A percentile compares a stretch with the other conserved stretches of the same genome.
Evolutionary conservation across 2,329 filamentous ascomycete genomes (phyloP).

Genomic region (Magnaporthales sp.): DNA sequence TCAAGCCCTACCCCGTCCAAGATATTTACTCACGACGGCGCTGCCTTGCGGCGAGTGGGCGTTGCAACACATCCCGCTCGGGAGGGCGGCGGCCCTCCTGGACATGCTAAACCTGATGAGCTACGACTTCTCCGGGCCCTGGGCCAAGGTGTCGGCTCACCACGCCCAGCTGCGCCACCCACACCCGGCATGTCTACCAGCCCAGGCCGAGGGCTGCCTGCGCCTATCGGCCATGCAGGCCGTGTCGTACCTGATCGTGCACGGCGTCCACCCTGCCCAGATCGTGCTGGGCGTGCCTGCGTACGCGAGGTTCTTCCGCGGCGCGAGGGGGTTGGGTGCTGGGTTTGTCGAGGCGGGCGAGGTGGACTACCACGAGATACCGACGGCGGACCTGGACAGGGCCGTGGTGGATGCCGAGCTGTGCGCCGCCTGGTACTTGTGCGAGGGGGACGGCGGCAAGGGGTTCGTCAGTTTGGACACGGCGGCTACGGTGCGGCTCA

Average conservation of each 20-base stretch:
- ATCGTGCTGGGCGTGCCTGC: conserved; percentile 54
- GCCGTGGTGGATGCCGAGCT: conserved; percentile 2
- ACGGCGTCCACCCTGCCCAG: conserved; percentile 47
- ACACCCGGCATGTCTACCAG: conserved; percentile 22
- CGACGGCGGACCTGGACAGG: conserved; percentile 16
- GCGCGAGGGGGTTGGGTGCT: conserved; percentile 43
- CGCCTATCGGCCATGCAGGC: conserved; percentile 42
- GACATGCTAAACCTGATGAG: conserved; percentile 61
- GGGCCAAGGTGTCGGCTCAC: conserved; percentile 52
- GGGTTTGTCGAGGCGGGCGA: conserved; percentile 37
- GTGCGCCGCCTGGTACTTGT: conserved; percentile 50
- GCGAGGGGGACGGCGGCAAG: conserved; percentile 18
- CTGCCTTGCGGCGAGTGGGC: conserved; percentile 56
- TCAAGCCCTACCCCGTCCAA: conserved; percentile 40
- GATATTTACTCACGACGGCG: conserved; percentile 51
- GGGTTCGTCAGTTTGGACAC: conserved; percentile 59
- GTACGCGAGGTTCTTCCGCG: conserved; percentile 54
- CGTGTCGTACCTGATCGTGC: conserved; percentile 41
- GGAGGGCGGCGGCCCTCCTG: conserved; percentile 38
- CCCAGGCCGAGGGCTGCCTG: conserved; percentile 17
- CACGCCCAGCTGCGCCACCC: conserved; percentile 48
- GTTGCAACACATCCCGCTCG: conserved; percentile 49
- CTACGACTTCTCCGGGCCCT: conserved; percentile 59
- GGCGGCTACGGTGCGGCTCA: conserved; percentile 48
- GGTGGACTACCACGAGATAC: conserved; percentile 55